Conservation (phyloP, 768 basidiomycete species). For the Collybia sordida region DNA sequence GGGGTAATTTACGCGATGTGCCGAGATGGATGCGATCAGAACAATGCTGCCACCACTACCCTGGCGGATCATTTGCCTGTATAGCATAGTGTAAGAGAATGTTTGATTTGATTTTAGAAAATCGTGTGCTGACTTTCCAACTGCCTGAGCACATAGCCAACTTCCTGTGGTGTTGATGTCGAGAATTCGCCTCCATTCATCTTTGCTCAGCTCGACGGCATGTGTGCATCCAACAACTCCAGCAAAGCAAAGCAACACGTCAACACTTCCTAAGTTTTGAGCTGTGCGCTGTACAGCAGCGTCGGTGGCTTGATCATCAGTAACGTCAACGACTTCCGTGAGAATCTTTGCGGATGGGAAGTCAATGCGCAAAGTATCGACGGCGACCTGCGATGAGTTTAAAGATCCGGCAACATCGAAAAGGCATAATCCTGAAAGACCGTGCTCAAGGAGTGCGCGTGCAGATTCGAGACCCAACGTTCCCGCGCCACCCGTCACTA, state of each 20-base stretch:
- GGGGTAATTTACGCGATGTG: slow-evolving; percentile 39
- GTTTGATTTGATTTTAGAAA: neutral
- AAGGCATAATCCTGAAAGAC: slow-evolving; percentile 31
- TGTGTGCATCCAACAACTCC: slow-evolving; percentile 36
- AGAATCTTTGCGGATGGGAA: slow-evolving; percentile 34
- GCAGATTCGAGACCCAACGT: slow-evolving; percentile 33
- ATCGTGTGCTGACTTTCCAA: slow-evolving; percentile 27
- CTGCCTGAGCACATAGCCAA: slow-evolving; percentile 43
- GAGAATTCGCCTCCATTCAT: slow-evolving; percentile 35
- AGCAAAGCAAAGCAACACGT: slow-evolving; percentile 42
- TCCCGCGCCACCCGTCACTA: slow-evolving; percentile 46
- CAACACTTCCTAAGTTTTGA: slow-evolving; percentile 27
- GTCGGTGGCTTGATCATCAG: slow-evolving; percentile 27
- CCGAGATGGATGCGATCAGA: slow-evolving; percentile 43
- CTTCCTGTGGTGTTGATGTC: slow-evolving; percentile 46
- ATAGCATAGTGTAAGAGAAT: neutral
- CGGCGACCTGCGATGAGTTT: slow-evolving; percentile 18
- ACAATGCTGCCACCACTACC: slow-evolving; percentile 40
- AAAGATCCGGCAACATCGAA: slow-evolving; percentile 26
- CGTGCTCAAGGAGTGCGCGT: slow-evolving; percentile 44
- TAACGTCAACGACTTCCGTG: slow-evolving; percentile 34
- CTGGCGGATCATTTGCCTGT: slow-evolving; percentile 41
- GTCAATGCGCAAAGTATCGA: slow-evolving; percentile 18
- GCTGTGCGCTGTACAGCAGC: slow-evolving; percentile 22
- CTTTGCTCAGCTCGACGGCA: slow-evolving; percentile 26